Percentiles rank a stretch among this genome's conserved stretches.
phyloP scores from a whole-genome alignment of 208 protist genomes.

The Wallacemonas collosoma region DNA sequence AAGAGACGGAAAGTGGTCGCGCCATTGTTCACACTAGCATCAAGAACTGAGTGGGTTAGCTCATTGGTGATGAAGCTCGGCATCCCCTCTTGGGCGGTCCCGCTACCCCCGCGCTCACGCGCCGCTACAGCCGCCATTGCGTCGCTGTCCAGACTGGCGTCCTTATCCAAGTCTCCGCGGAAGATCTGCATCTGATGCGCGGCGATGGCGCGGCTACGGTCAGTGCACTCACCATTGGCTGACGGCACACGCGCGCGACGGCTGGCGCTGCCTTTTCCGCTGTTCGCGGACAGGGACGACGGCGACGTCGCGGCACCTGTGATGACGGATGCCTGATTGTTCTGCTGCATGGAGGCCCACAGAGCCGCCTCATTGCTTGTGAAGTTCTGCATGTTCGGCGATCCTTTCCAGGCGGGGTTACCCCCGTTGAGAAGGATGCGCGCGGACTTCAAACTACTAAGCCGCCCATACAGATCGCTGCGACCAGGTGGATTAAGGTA shows the following conservation, averaged over 20 bases:
- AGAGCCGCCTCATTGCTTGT: constrained; percentile 12
- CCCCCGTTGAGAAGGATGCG: constrained; percentile 9
- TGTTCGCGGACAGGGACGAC: background rate
- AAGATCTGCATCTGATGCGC: constrained; percentile 22
- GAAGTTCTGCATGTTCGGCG: constrained; percentile 16
- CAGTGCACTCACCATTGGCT: background rate
- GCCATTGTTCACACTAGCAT: background rate
- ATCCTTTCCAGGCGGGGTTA: background rate
- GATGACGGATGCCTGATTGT: background rate
- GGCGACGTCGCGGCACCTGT: background rate
- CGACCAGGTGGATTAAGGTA: constrained; percentile 4
- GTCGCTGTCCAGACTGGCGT: constrained; percentile 41
- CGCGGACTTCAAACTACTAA: constrained; percentile 11
- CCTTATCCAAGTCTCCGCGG: constrained; percentile 31
- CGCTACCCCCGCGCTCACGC: background rate
- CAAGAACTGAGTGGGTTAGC: constrained; percentile 9
- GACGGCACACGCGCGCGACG: background rate
- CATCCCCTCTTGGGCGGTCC: constrained; percentile 1
- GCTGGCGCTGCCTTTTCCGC: background rate
- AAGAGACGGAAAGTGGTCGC: constrained; percentile 23
- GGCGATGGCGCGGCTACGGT: background rate
- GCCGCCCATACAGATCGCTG: constrained; percentile 11
- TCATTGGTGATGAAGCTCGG: constrained; percentile 14
- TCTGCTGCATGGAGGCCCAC: constrained; percentile 11
- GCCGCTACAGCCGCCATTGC: constrained; percentile 6